Evolutionary conservation across 345 rosid species (phyloP), one percentile per base, ranked within the genome.

Genomic region (Gynandropsis gynandra): DNA sequence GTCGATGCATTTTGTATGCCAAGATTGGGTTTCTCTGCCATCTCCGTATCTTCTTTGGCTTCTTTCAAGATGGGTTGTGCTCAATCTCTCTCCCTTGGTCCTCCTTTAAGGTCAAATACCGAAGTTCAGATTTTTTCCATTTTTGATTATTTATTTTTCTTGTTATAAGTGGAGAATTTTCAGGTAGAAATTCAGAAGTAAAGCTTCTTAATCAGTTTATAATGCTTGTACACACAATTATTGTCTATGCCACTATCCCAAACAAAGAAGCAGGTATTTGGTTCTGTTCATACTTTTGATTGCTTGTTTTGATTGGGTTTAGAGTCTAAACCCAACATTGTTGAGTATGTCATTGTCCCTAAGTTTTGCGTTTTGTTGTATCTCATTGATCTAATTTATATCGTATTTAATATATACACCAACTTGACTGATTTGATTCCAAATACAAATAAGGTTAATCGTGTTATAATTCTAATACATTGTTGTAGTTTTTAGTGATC

Each of bases 191-290:
- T 68, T 75, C 21, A 50, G 87, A 17, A 62, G 59, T 31, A 66
- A 57, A 42, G 66, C 43, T 43, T 62, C 61, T 35, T 36, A 63
- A 16, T 38, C 44, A 65, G 38, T 69, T 66, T 53, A 77, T 55
- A 70, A 84, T 87, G 52, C 67, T 72, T 46, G 96, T 84, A 38
- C 85, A 85, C 10, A 82, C 83, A 57, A 76, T 84, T 54, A 95
- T 84, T 7, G 93, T 90, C 38, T 90, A 84, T 52, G 89, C 84
- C 49, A 87, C 95, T 56, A 96, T 87, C 18, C 92, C 96, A 4
- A 84, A 76, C 64, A 79, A 76, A 71, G 96, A 90, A 63, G 80
- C 87, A 66, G 96, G 98, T 87, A 50, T n/a, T n/a, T 7, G n/a
- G 44, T 44, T 19, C 38, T 4, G 13, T 0, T 43, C 4, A 21